Base-by-base conservation (phyloP, 2,329 filamentous ascomycete genomes). In the Xylaria sp. region DNA sequence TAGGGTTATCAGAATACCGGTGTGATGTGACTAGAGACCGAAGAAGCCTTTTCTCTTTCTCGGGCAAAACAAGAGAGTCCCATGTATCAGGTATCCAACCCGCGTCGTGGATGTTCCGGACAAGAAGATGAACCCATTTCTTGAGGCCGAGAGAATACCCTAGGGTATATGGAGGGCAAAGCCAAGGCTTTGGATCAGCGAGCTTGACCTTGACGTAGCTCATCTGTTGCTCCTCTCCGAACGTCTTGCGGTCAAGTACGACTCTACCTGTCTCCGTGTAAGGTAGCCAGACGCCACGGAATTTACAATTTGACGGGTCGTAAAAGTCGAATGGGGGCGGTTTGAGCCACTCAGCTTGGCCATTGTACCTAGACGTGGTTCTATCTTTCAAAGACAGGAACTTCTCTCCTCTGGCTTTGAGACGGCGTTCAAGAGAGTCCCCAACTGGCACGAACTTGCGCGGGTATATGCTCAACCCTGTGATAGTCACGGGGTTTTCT, bases 191-290 rank as follows among this genome's bases (percentile, higher is more conserved):
- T 9, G 71, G 68, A 0, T 68, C 58, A 15, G 65, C 64, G 18
- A 41, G 65, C 57, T 69, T 73, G 13, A 74, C 64, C 23, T 55
- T 55, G 10, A 67, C 41, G 6, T 69, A 62, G 9, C 58, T 68
- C 41, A 72, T 39, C 2, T 45, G 66, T 9, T 76, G 67, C 32
- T 77, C 76, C 53, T 77, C 72, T 23, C 66, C 69, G 30, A 76
- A 78, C 0, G 75, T 76, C 69, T 73, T 75, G n/a, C 74, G 67
- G 46, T 78, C 77, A 1, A 78, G 62, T 15, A 78, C 61, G 7
- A 78, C 60, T 18, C 76, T 65, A 4, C 75, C 77, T 0, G 67
- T 71, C 57, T 77, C 77, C 0, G 72, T 75, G 28, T 75, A 77
- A 4, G 74, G 74, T 2, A 76, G 59, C 76, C 76, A 78, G 5